Percentiles rank a stretch among this genome's conserved stretches.
Conservation (phyloP, 2,329 filamentous ascomycete genomes). For the Fusarium buxicola region DNA sequence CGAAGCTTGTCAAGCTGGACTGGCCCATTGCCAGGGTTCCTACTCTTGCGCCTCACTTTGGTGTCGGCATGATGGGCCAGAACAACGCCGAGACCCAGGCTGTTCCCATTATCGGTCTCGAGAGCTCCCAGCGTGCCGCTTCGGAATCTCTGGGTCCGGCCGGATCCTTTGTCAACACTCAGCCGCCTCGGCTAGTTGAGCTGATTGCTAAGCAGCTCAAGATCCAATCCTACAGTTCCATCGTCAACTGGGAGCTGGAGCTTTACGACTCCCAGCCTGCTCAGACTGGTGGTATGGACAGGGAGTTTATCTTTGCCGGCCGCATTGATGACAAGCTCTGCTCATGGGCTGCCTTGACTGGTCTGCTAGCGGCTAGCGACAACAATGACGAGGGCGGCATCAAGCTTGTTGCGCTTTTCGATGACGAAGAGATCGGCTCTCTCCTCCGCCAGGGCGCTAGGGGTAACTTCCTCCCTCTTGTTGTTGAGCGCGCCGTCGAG, state of each 20-base stretch:
- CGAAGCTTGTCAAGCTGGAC: slow-evolving; percentile 87
- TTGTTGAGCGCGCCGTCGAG: slow-evolving; percentile 85
- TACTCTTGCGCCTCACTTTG: slow-evolving; percentile 94
- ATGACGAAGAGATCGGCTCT: slow-evolving; percentile 96
- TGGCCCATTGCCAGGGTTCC: slow-evolving; percentile 96
- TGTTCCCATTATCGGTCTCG: slow-evolving; percentile 92
- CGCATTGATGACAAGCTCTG: slow-evolving; percentile 98
- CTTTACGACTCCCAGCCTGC: slow-evolving; percentile 92
- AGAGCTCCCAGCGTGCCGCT: slow-evolving; percentile 66
- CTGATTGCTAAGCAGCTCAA: slow-evolving; percentile 84
- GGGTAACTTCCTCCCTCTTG: slow-evolving; percentile 86
- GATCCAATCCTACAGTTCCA: slow-evolving; percentile 75
- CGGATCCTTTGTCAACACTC: slow-evolving; percentile 82
- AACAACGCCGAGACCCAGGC: slow-evolving; percentile 92
- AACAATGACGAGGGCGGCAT: slow-evolving; percentile 73
- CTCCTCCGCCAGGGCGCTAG: slow-evolving; percentile 89
- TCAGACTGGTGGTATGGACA: slow-evolving; percentile 83
- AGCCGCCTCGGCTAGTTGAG: slow-evolving; percentile 86
- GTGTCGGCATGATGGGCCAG: slow-evolving; percentile 74
- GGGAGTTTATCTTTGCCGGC: slow-evolving; percentile 94
- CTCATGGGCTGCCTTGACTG: slow-evolving; percentile 90
- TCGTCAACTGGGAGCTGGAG: slow-evolving; percentile 97
- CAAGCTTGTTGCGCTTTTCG: slow-evolving; percentile 93
- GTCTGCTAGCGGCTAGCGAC: slow-evolving; percentile 75
- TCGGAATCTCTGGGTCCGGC: slow-evolving; percentile 66